Conservation (phyloP, 495 filamentous ascomycete species). For the Podospora comata region DNA sequence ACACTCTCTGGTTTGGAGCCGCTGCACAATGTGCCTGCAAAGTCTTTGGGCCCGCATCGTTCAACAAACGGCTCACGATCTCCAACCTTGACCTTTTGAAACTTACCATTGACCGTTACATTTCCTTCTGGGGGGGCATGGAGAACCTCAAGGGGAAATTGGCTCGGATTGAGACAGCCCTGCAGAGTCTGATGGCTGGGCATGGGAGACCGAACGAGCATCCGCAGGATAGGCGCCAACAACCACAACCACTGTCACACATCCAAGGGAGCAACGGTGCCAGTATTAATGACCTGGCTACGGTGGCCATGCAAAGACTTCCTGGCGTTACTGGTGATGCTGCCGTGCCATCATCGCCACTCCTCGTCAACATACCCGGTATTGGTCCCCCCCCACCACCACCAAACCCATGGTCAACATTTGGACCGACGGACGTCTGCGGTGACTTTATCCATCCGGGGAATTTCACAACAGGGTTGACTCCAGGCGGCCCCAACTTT, state of each 20-base stretch:
- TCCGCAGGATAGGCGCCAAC: background rate
- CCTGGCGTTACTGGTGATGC: background rate
- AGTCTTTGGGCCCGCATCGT: slow-evolving; percentile 18
- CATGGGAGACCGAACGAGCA: background rate
- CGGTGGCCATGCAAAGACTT: background rate
- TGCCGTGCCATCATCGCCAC: background rate
- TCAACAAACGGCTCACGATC: slow-evolving; percentile 14
- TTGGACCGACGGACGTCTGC: background rate
- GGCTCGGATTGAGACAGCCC: slow-evolving; percentile 18
- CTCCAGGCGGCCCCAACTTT: slow-evolving; percentile 6
- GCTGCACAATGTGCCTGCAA: slow-evolving; percentile 28
- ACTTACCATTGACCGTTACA: slow-evolving; percentile 21
- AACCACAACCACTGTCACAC: background rate
- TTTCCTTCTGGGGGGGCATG: slow-evolving; percentile 24
- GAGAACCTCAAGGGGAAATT: slow-evolving; percentile 21
- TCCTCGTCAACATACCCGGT: background rate
- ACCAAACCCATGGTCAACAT: background rate
- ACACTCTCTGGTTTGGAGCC: slow-evolving; percentile 34
- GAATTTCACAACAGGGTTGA: background rate
- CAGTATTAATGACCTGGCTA: background rate
- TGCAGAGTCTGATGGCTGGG: slow-evolving; percentile 16
- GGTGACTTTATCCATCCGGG: background rate
- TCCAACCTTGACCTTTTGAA: slow-evolving; percentile 22
- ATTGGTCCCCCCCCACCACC: background rate
- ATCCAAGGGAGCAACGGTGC: background rate